Base-by-base conservation (phyloP, 2,329 filamentous ascomycete species). In the Monosporascus sp. region DNA sequence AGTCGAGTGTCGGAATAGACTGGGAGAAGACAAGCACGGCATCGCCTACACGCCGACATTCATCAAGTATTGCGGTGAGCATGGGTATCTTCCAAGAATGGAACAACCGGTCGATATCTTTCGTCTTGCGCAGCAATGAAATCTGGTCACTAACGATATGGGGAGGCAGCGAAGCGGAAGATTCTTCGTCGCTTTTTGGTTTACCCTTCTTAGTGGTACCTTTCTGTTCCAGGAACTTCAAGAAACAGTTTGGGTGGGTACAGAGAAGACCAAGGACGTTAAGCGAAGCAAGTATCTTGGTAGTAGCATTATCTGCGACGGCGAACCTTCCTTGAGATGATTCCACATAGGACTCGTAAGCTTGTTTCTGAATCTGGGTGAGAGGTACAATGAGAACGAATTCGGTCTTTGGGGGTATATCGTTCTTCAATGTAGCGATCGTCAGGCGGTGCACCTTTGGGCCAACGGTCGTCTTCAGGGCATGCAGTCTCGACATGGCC, bases 1-100 rank as follows among this genome's bases (percentile, higher is more conserved):
- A 93, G 60, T 91, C 66, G 5, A 97, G 73, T 0, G 87, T 88
- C 0, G 75, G 72, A 11, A 91, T 75, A 16, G 84, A 88, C 51
- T 91, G 87, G 0, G 87, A 89, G 64, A 97, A 97, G 0, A 96
- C 73, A 1, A 97, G 76, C 1, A 91, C 81, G 63, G 91, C 91
- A 67, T 97, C 92, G 0, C 78, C 77, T 0, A 76, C 70, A 1
- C 66, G 66, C 40, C 78, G 80, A 7, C 86, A 86, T 57, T 86
- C 78, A 22, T 86, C 75, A 0, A 96, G 69, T 49, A 97, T 93
- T 46, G 78, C 71, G 44, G 83, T 71, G n/a, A 95, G 72, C 6
- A 92, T 73, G 14, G 75, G 62, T 7, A 87, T 80, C 64, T 94
- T 93, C 64, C 84, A 79, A 1, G 91, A 95, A 14, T 85, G 68